These are phyloP conservation scores for Xylaria castorea DNA, from an alignment of 495 filamentous ascomycete genomes.

Conservation along the genomic window DNA sequence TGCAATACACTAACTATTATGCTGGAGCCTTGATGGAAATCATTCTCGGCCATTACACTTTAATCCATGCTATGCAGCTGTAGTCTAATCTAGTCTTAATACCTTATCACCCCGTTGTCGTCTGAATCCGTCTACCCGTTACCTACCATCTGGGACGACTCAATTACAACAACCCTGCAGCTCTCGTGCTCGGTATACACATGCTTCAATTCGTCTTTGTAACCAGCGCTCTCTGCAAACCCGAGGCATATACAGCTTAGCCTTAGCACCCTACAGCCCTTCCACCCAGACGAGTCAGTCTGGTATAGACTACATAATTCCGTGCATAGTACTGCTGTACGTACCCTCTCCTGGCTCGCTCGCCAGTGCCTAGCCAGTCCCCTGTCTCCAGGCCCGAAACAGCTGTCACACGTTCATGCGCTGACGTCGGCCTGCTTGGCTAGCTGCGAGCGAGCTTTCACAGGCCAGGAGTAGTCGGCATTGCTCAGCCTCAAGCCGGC, in stretches of 20 bases:
- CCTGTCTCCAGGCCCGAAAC: slow-evolving; percentile 24
- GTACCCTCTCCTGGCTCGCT: background rate
- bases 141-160: background rate
- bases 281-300: slow-evolving; percentile 22
- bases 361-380: background rate
- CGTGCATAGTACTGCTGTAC: background rate
- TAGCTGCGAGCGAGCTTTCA: slow-evolving; percentile 38
- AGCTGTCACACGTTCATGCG: slow-evolving; percentile 43
- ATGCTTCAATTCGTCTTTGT: background rate
- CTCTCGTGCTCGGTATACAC: slow-evolving; percentile 1
- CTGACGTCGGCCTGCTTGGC: slow-evolving; percentile 49
- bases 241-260: slow-evolving; percentile 13
- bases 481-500: slow-evolving; percentile 42
- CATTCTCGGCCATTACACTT: background rate
- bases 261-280: slow-evolving; percentile 26
- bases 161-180: background rate
- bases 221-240: background rate
- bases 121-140: background rate
- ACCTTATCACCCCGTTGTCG: background rate
- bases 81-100: slow-evolving; percentile 8
- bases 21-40: slow-evolving; percentile 9
- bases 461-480: slow-evolving; percentile 33
- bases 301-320: background rate
- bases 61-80: slow-evolving; percentile 6
- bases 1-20: background rate